Base-by-base conservation (phyloP, 202 grass and related monocot species). In the Setaria viridis region DNA sequence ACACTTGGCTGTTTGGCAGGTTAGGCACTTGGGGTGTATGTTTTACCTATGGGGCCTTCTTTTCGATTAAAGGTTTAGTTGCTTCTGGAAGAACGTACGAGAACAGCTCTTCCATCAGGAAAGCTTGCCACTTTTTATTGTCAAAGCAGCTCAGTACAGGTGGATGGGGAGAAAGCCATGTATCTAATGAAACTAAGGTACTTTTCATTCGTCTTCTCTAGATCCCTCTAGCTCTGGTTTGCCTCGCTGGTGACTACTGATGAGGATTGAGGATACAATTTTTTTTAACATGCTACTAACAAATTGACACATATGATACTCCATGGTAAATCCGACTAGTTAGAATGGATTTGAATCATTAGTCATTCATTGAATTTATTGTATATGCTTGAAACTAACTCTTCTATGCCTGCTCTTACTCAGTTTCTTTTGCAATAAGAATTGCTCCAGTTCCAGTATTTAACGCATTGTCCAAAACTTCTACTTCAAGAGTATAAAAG, bases 161-260 rank as follows among this genome's bases (percentile, higher is more conserved):
- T 72, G 69, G 69, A 45, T 93, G 91, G 91, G 91, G 91, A 13
- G 91, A 93, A 67, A 93, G 91, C 6, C 84, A 93, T 20, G 8
- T 90, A 5, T 87, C 91, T 50, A 69, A n/a, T 30, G 46, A 11
- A 82, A 86, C 79, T 39, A 35, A 82, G 83, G 83, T 87, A 34
- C 5, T 39, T 39, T 39, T 39, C 5, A 39, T 4, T 4, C 5
- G 4, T 39, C 4, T 3, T 39, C 37, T 4, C 5, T 39, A 39
- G 37, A 4, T 39, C 5, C 37, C 54, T 16, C 5, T 6, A 15
- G 0, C 48, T 54, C 14, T 51, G 70, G n/a, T 20, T 74, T 74
- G 7, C 15, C 48, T 54, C 0, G 9, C 17, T 25, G 57, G 57
- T 59, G 20, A 59, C 9, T 9, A 59, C 57, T 25, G 10, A 30